Conservation (phyloP, 1,284 basidiomycete genomes). For the Ceratobasidium sp. region DNA sequence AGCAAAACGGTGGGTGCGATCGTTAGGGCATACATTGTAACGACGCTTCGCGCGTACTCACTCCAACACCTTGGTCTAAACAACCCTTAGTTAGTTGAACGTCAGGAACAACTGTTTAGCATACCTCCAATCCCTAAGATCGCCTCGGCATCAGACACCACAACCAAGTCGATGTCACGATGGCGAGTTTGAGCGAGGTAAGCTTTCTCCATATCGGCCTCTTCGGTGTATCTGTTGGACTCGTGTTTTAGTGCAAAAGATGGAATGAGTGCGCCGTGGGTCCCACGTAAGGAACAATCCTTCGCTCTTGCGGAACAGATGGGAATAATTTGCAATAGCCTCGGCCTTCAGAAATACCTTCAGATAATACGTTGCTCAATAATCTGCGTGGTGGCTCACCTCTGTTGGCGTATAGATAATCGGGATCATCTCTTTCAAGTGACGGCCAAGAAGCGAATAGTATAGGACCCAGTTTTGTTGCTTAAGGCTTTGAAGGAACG, state of each 20-base stretch:
- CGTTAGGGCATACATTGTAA: neutral
- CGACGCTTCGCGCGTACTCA: conserved; percentile 54
- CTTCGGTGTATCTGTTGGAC: conserved; percentile 70
- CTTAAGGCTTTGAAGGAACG: conserved; percentile 75
- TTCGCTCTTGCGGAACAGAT: conserved; percentile 80
- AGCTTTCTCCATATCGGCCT: conserved; percentile 70
- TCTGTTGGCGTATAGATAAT: conserved; percentile 81
- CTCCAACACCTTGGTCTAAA: conserved; percentile 74
- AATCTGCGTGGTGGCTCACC: conserved; percentile 55
- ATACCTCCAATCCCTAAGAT: conserved; percentile 78
- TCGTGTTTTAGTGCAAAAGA: neutral
- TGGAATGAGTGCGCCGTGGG: conserved; percentile 7
- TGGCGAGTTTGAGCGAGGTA: conserved; percentile 63
- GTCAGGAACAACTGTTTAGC: neutral
- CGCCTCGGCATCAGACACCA: conserved; percentile 85
- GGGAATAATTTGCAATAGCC: conserved; percentile 83
- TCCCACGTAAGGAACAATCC: conserved; percentile 73
- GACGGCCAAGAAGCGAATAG: conserved; percentile 70
- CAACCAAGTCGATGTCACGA: conserved; percentile 76
- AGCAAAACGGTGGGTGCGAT: conserved; percentile 13
- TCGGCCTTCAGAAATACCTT: conserved; percentile 65
- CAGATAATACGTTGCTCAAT: neutral
- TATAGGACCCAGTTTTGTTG: conserved; percentile 82
- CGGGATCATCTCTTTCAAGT: conserved; percentile 80
- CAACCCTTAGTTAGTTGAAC: neutral